Evolutionary conservation across 2,329 filamentous ascomycete genomes (phyloP).

Genomic region (Scopulariopsis brevicaulis): DNA sequence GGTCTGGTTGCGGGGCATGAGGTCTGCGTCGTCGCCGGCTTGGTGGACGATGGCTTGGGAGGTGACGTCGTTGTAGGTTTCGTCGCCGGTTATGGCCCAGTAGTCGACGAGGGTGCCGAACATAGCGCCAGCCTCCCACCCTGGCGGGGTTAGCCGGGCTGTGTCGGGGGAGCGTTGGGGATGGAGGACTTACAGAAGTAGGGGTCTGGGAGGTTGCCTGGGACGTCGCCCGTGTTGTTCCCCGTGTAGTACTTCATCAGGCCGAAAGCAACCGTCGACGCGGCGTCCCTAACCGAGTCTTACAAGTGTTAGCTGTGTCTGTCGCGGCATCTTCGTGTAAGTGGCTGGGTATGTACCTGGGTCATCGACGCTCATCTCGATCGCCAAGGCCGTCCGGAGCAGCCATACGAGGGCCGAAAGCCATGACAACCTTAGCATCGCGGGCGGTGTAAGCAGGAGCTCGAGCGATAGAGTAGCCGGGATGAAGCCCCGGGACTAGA

Average conservation of each 20-base stretch:
- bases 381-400: slow-evolving; percentile 4
- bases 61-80: slow-evolving; percentile 49
- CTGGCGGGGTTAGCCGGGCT: not conserved
- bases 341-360: slow-evolving; percentile 7
- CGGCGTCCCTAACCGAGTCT: slow-evolving; percentile 39
- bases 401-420: slow-evolving; percentile 5
- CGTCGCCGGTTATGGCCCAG: slow-evolving; percentile 58
- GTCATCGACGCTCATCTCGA: slow-evolving; percentile 17
- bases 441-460: not conserved
- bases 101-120: slow-evolving; percentile 64
- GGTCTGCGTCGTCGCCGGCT: slow-evolving; percentile 45
- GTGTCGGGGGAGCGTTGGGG: slow-evolving; percentile 25
- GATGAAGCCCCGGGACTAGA: not conserved
- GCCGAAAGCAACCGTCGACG: slow-evolving; percentile 33
- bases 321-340: slow-evolving; percentile 5
- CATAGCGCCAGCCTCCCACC: slow-evolving; percentile 65
- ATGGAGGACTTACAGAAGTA: slow-evolving; percentile 50
- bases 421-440: slow-evolving; percentile 7
- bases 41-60: slow-evolving; percentile 50
- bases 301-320: slow-evolving; percentile 7
- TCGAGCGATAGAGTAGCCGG: not conserved
- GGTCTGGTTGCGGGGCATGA: slow-evolving; percentile 57
- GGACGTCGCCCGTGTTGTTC: slow-evolving; percentile 45
- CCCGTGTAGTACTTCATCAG: slow-evolving; percentile 40
- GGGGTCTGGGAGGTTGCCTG: slow-evolving; percentile 45